Conservation (phyloP, 306 rosid genomes). For the Sesbania bispinosa region DNA sequence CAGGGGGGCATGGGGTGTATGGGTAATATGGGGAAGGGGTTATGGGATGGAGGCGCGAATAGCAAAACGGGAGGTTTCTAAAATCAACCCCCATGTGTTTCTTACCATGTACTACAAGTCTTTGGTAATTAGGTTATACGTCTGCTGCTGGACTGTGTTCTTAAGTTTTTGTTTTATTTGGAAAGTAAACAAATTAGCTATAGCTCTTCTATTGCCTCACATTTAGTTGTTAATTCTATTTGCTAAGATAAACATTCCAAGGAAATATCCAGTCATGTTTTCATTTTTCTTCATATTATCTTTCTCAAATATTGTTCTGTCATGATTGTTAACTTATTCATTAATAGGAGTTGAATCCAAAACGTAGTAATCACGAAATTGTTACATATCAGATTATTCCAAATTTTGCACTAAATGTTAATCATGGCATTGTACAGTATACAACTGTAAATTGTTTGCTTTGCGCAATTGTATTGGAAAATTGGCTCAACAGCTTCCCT, state of each 20-base stretch:
- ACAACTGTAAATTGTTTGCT: conserved; percentile 6
- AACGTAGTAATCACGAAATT: background rate
- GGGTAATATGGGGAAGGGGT: no score
- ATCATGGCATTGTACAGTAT: conserved; percentile 11
- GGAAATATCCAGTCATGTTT: background rate
- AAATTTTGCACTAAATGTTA: background rate
- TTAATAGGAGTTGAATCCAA: background rate
- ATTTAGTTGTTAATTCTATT: conserved; percentile 1
- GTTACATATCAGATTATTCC: background rate
- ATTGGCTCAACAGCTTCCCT: conserved; percentile 3
- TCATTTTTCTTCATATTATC: conserved; percentile 4
- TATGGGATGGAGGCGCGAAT: no score
- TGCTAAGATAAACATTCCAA: background rate
- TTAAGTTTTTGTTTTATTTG: no score
- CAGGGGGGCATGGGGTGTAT: no score
- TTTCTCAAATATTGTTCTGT: background rate
- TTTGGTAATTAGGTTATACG: no score
- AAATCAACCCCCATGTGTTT: no score
- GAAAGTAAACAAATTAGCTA: no score
- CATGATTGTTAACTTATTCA: conserved; percentile 6
- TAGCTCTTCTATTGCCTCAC: background rate
- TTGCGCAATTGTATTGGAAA: background rate
- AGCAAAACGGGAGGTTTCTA: no score
- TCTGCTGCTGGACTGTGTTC: no score
- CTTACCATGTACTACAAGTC: no score